phyloP scores from a whole-genome alignment of 345 rosid genomes.

The Moringa oleifera region DNA sequence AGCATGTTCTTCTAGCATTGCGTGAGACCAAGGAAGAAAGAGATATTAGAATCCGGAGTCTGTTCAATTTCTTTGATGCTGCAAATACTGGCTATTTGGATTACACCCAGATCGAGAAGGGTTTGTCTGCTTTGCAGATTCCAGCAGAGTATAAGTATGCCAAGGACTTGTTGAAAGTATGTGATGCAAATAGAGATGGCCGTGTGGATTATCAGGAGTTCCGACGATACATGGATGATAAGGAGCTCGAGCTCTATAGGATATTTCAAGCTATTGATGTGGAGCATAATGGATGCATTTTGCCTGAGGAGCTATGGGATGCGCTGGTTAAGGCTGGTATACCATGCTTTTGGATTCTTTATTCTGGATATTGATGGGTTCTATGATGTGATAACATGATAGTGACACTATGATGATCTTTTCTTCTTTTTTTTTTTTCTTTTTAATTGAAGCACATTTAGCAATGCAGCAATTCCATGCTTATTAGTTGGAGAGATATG shows the following conservation, averaged over 20 bases:
- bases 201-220: slow-evolving; percentile 82
- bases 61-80: slow-evolving; percentile 71
- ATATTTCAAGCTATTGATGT: slow-evolving; percentile 74
- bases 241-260: slow-evolving; percentile 65
- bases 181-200: slow-evolving; percentile 85
- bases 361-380: background rate
- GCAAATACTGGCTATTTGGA: slow-evolving; percentile 64
- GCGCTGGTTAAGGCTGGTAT: slow-evolving; percentile 88
- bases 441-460: background rate
- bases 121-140: slow-evolving; percentile 67
- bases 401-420: background rate
- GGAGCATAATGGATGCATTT: slow-evolving; percentile 77
- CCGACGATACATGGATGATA: slow-evolving; percentile 80
- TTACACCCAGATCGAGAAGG: slow-evolving; percentile 75
- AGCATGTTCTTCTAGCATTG: slow-evolving; percentile 70
- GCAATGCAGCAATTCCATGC: background rate
- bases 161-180: slow-evolving; percentile 65
- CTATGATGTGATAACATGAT: slow-evolving; percentile 3
- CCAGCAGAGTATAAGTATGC: slow-evolving; percentile 77
- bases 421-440: no score
- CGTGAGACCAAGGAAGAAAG: slow-evolving; percentile 83
- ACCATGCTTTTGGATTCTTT: slow-evolving; percentile 18
- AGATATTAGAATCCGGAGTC: slow-evolving; percentile 53
- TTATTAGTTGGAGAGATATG: background rate
- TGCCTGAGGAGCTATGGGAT: slow-evolving; percentile 75